Base-by-base conservation (phyloP, 2,329 filamentous ascomycete species). In the Trichoderma sp. region DNA sequence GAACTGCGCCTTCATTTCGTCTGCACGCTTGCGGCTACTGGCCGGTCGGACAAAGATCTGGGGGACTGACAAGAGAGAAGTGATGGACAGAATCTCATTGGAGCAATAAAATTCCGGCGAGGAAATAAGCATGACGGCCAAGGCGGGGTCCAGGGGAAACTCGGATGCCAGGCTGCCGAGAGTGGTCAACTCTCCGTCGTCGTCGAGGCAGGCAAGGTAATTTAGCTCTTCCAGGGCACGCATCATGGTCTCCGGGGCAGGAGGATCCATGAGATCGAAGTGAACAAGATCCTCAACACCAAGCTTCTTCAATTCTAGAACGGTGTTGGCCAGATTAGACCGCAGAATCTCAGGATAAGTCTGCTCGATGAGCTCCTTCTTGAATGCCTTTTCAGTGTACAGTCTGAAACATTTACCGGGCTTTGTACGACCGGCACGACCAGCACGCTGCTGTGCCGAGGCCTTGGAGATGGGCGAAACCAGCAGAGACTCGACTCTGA, bases 51-150 rank as follows among this genome's bases (percentile, higher is more conserved):
- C 88, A 78, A 97, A 99, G 70, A 98, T 89, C 78, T 97, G 93
- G 0, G 96, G 96, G 13, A 98, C 96, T 0, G 95, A 98, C 24
- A 99, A 88, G 13, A 99, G 88, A 1, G 96, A 92, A 1, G 94
- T 97, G 75, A 99, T 92, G 53, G 96, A 98, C 16, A 99, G 87
- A 52, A 99, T 96, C 83, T 99, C 96, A 81, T 98, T 98, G 57
- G 94, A 97, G 85, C 96, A 99, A 83, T 96, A 97, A 81, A 99
- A 99, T 77, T 99, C 96, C 13, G 96, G 95, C 8, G 94, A 97
- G 13, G 92, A 94, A 79, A 99, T 97, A 69, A 99, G 87, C 96
- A 99, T 98, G 72, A 99, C 96, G 0, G 96, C 96, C 40, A 99
- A 85, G 0, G 94, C 89, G 1, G 96, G 96, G 79, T 99, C 96